These are phyloP conservation scores for Exophiala alcalophila DNA, from an alignment of 2,329 filamentous ascomycete species.

Conservation along the genomic window DNA sequence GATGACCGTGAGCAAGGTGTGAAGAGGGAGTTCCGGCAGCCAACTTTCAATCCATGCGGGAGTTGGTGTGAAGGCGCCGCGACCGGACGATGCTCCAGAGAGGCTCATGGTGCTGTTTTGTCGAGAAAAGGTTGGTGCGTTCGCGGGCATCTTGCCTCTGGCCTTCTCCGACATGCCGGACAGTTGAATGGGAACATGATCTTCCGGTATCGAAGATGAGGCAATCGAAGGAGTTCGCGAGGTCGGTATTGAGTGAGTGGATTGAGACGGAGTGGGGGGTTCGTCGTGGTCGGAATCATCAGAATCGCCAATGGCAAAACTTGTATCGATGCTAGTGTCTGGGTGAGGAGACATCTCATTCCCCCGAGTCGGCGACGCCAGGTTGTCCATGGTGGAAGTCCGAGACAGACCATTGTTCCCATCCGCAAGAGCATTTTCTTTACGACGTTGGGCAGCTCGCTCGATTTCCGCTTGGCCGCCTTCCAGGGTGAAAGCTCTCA, in stretches of 20 bases:
- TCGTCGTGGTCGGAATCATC: conserved; percentile 69
- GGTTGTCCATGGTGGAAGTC: conserved; percentile 18
- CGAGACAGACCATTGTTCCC: conserved; percentile 14
- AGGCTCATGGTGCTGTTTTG: conserved; percentile 88
- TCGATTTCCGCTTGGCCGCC: conserved; percentile 90
- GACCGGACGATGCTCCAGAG: conserved; percentile 60
- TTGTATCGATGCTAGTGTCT: conserved; percentile 55
- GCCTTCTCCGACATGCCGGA: conserved; percentile 97
- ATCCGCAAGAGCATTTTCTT: conserved; percentile 52
- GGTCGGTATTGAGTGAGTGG: conserved; percentile 53
- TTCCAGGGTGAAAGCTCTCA: conserved; percentile 85
- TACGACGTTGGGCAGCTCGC: conserved; percentile 41
- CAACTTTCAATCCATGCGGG: conserved; percentile 84
- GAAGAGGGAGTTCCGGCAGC: conserved; percentile 86
- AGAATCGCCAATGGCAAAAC: conserved; percentile 84
- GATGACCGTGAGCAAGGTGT: conserved; percentile 78
- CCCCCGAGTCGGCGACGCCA: conserved; percentile 14
- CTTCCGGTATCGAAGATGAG: conserved; percentile 64
- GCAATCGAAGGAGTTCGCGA: conserved; percentile 67
- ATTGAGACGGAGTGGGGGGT: conserved; percentile 58
- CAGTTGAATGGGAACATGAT: conserved; percentile 76
- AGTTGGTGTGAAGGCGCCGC: conserved; percentile 68
- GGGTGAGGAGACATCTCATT: conserved; percentile 10
- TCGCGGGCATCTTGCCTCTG: conserved; percentile 88
- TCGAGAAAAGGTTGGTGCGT: conserved; percentile 75